Conservation (phyloP, 2,329 filamentous ascomycete genomes). For the Zasmidium cellare region DNA sequence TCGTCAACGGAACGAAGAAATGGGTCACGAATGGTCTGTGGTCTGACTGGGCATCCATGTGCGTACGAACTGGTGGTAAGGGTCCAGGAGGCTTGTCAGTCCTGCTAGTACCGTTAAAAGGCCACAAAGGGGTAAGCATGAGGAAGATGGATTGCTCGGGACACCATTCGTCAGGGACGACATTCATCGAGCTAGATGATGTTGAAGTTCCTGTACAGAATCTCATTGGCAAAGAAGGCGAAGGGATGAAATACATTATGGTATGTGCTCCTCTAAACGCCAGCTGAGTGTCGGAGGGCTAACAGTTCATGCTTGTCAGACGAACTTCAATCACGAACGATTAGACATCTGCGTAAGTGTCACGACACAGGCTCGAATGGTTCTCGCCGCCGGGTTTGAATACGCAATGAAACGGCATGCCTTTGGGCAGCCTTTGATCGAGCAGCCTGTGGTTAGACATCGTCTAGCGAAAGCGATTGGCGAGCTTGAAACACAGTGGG, state of each 20-base stretch:
- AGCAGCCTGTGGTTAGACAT: conserved; percentile 71
- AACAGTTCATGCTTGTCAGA: neutral
- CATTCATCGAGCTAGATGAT: conserved; percentile 79
- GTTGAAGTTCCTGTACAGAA: conserved; percentile 80
- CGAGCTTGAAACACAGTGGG: conserved; percentile 65
- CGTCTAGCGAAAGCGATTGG: conserved; percentile 67
- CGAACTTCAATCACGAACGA: conserved; percentile 69
- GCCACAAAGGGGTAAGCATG: conserved; percentile 61
- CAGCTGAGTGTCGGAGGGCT: neutral
- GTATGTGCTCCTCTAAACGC: neutral
- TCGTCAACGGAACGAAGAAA: conserved; percentile 73
- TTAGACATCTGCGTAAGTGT: conserved; percentile 63
- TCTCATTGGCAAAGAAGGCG: conserved; percentile 78
- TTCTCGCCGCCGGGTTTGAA: conserved; percentile 57
- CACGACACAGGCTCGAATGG: conserved; percentile 61
- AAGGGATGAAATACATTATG: conserved; percentile 80
- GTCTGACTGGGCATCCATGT: conserved; percentile 76
- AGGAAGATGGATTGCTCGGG: conserved; percentile 72
- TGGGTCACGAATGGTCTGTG: conserved; percentile 82
- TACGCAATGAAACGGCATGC: conserved; percentile 65
- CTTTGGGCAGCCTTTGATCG: conserved; percentile 65
- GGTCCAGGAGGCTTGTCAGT: conserved; percentile 63
- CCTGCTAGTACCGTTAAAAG: conserved; percentile 76
- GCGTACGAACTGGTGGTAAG: conserved; percentile 72
- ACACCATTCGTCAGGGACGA: conserved; percentile 67